Conservation (phyloP, 2,329 filamentous ascomycete species). For the Cladobotryum protrusum region DNA sequence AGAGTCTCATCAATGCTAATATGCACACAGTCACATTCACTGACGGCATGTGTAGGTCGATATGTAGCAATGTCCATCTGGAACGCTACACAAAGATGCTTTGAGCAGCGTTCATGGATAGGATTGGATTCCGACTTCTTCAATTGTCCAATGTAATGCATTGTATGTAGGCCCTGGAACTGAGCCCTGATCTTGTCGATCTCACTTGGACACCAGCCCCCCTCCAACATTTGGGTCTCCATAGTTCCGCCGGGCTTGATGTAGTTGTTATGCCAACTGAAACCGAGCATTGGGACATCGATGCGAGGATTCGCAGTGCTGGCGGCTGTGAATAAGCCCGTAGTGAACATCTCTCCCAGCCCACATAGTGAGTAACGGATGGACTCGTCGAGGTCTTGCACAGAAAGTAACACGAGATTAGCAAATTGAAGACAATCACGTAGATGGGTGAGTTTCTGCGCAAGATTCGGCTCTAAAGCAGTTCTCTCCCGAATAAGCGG, state of each 20-base stretch:
- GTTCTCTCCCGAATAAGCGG: conserved; percentile 12
- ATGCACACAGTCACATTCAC: conserved; percentile 18
- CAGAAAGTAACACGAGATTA: conserved; percentile 8
- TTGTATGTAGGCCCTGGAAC: conserved; percentile 18
- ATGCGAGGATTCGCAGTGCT: conserved; percentile 7
- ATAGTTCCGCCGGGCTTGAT: conserved; percentile 13
- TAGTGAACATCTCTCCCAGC: conserved; percentile 21
- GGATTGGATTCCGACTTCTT: conserved; percentile 4
- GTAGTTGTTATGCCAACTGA: conserved; percentile 17
- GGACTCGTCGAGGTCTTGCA: conserved; percentile 17
- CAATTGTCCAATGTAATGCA: conserved; percentile 20
- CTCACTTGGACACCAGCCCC: conserved; percentile 29
- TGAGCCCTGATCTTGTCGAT: conserved; percentile 21
- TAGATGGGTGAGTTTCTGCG: conserved; percentile 14
- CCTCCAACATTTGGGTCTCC: conserved; percentile 20
- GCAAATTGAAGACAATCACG: conserved; percentile 16
- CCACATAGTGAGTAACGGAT: conserved; percentile 23
- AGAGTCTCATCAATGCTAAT: conserved; percentile 16
- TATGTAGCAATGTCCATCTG: conserved; percentile 26
- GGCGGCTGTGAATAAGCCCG: conserved; percentile 4
- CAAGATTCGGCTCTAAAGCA: conserved; percentile 5
- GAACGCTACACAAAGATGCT: conserved; percentile 21
- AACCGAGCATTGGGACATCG: conserved; percentile 11
- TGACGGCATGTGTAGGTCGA: conserved; percentile 17
- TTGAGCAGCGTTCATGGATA: conserved; percentile 23